These are phyloP conservation scores for Centella asiatica DNA, from an alignment of 129 eudicot species.

Conservation along the genomic window DNA sequence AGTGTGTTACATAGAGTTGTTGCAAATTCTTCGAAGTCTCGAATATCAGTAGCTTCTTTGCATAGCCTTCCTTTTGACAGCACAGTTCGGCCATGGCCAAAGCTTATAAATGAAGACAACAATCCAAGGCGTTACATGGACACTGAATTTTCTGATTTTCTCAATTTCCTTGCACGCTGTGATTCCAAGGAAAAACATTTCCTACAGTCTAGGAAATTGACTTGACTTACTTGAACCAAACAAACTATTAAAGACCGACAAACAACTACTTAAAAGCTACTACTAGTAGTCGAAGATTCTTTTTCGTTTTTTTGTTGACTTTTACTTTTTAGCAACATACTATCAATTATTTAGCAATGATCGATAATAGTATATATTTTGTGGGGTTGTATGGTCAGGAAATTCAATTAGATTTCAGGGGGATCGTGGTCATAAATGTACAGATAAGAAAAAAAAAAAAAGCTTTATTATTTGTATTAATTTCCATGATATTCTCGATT, in stretches of 20 bases:
- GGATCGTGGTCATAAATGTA: too few relatives aligned
- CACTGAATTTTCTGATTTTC: constrained; percentile 45
- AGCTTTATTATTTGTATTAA: too few relatives aligned
- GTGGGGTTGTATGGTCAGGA: too few relatives aligned
- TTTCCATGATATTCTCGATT: too few relatives aligned
- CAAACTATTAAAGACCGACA: neutral
- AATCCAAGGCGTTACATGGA: constrained; percentile 59
- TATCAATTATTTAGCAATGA: too few relatives aligned
- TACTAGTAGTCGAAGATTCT: too few relatives aligned
- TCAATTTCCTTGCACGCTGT: constrained; percentile 34
- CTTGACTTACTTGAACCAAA: neutral
- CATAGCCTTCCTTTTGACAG: constrained; percentile 49
- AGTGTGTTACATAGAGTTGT: constrained; percentile 71
- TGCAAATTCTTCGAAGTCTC: constrained; percentile 35
- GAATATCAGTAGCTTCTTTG: constrained; percentile 66
- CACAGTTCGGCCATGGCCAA: constrained; percentile 35
- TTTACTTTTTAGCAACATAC: too few relatives aligned
- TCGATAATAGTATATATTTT: too few relatives aligned
- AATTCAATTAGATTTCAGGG: too few relatives aligned
- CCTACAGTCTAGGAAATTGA: constrained; percentile 46
- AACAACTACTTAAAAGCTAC: too few relatives aligned
- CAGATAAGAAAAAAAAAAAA: too few relatives aligned
- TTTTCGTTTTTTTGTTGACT: neutral
- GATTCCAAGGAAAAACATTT: constrained; percentile 54
- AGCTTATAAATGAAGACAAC: constrained; percentile 31